phyloP scores from a whole-genome alignment of 2,329 filamentous ascomycete genomes.

The Talaromyces sp. region DNA sequence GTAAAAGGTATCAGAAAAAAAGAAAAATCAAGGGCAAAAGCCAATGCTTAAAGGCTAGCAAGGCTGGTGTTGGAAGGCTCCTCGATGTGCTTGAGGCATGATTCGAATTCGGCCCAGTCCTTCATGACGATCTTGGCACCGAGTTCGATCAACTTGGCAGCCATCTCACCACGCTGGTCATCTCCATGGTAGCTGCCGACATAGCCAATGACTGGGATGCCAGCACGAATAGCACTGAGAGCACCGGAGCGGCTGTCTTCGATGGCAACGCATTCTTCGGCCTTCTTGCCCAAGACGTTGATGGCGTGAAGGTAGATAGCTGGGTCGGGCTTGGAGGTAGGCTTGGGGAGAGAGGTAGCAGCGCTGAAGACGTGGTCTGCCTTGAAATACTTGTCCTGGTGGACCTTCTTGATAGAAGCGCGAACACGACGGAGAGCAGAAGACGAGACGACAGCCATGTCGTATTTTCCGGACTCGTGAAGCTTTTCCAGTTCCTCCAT shows the following conservation, averaged over 20 bases:
- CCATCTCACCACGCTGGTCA: constrained; percentile 64
- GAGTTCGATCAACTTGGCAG: constrained; percentile 56
- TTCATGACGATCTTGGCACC: constrained; percentile 62
- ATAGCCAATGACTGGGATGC: constrained; percentile 79
- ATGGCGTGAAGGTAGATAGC: constrained; percentile 81
- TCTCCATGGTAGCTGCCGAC: constrained; percentile 69
- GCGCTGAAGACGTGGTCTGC: constrained; percentile 74
- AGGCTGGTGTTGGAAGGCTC: constrained; percentile 8
- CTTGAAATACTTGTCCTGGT: constrained; percentile 76
- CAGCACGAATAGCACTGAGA: constrained; percentile 70
- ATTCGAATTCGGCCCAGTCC: constrained; percentile 47
- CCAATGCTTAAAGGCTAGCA: constrained; percentile 13
- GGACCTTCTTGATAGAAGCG: constrained; percentile 75
- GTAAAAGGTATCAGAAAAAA: neutral
- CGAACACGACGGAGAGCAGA: constrained; percentile 74
- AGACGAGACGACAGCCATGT: constrained; percentile 75
- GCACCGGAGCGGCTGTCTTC: constrained; percentile 88
- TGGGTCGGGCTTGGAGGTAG: constrained; percentile 88
- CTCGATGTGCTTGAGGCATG: constrained; percentile 45
- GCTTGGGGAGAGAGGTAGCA: constrained; percentile 70
- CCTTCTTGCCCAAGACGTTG: constrained; percentile 66
- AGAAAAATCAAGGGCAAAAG: neutral
- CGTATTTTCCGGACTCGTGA: constrained; percentile 60
- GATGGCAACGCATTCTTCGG: constrained; percentile 72
- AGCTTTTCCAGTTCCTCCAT: constrained; percentile 66